A percentile compares a stretch with the other conserved stretches of the same genome.
Conservation (phyloP, 768 basidiomycete genomes). For the Exsudoporus frostii region DNA sequence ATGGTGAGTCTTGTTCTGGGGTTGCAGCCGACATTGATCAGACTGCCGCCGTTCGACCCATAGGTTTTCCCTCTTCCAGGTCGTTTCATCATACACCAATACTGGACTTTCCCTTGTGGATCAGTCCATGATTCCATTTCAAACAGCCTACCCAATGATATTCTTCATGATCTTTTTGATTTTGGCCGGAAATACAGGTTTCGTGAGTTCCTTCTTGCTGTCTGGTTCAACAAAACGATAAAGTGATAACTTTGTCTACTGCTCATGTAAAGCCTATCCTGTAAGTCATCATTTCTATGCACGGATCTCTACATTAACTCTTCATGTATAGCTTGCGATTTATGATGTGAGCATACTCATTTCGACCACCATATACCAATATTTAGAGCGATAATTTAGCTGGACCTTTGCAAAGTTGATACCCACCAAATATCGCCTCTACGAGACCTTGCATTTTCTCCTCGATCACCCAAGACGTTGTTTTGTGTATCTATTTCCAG, state of each 20-base stretch:
- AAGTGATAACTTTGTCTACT: background rate
- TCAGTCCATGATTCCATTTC: slow-evolving; percentile 89
- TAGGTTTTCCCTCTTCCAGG: slow-evolving; percentile 86
- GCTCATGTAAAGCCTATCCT: slow-evolving; percentile 67
- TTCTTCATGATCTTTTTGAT: slow-evolving; percentile 69
- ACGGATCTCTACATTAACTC: background rate
- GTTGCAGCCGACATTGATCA: background rate
- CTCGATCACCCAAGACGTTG: slow-evolving; percentile 93
- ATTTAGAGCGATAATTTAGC: slow-evolving; percentile 38
- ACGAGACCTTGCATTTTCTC: slow-evolving; percentile 86
- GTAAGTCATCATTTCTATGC: slow-evolving; percentile 45
- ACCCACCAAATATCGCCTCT: slow-evolving; percentile 52
- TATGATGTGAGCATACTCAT: slow-evolving; percentile 58
- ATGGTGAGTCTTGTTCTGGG: slow-evolving; percentile 48
- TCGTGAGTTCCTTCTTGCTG: slow-evolving; percentile 55
- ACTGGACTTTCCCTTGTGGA: slow-evolving; percentile 87
- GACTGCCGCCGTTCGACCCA: background rate
- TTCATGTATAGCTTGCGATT: slow-evolving; percentile 61
- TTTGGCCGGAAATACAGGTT: slow-evolving; percentile 90
- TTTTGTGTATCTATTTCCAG: slow-evolving; percentile 87
- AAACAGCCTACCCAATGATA: slow-evolving; percentile 79
- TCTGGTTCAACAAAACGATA: background rate
- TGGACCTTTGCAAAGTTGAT: slow-evolving; percentile 70
- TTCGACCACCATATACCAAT: background rate
- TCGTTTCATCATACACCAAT: slow-evolving; percentile 85